Base-by-base conservation (phyloP, 176 grass and related monocot genomes). In the Ensete glaucum region DNA sequence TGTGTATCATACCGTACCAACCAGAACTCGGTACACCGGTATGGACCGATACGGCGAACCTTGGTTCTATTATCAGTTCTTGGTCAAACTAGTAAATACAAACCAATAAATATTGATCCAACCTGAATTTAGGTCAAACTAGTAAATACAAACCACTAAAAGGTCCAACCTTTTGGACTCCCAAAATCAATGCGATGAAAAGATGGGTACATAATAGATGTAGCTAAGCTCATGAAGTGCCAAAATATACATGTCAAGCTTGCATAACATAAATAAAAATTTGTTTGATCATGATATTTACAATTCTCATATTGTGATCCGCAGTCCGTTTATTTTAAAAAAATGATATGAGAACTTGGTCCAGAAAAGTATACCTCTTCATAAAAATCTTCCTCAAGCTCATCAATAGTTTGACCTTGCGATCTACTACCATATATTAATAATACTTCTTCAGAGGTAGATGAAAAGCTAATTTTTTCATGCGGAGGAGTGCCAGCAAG, bases 351-450 rank as follows among this genome's bases (percentile, higher is more conserved):
- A 65, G 2, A 10, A 65, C 48, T n/a, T 43, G n/a, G 17, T 56
- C 13, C 8, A 15, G 34, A 0, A 23, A 75, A 88, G 77, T 69
- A 77, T 76, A 99, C 90, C 91, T 94, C 90, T 82, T 87, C 60
- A 52, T 89, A 99, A 71, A 99, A 99, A 15, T 87, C 84, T 76
- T 99, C 90, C 80, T 99, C 95, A 53, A 91, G 88, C 60, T 99
- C 88, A 26, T 84, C 88, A 69, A 94, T 72, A 1, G 72, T 73
- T 50, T 87, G 75, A 26, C 78, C 89, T 77, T 89, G 92, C 1
- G 82, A 82, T 74, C 84, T 87, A 65, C 75, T 91, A 59, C 86
- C 81, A 4, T 99, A 89, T 73, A 99, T 89, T 26, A 88, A 99
- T 43, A 91, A 73, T 77, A 89, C 57, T 76, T 89, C 89, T 51